phyloP scores from a whole-genome alignment of 805 yeast genomes.

The Ogataea thermomethanolica region DNA sequence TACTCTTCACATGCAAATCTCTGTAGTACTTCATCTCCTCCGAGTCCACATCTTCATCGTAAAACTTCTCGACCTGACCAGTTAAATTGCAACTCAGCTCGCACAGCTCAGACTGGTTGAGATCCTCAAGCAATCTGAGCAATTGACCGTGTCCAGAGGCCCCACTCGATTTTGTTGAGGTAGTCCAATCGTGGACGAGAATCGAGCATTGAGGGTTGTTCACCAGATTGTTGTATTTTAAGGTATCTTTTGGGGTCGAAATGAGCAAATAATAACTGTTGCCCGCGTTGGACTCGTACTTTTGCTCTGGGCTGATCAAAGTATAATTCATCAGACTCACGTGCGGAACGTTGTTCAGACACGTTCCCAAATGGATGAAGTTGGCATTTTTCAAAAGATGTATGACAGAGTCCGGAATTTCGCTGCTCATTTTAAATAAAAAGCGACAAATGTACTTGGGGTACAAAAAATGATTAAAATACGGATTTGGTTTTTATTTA shows the following conservation, averaged over 20 bases:
- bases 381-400: slow-evolving; percentile 55
- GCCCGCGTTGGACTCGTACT: slow-evolving; percentile 21
- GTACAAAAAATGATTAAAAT: not conserved
- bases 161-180: slow-evolving; percentile 32
- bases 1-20: slow-evolving; percentile 54
- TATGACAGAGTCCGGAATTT: slow-evolving; percentile 35
- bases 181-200: slow-evolving; percentile 87
- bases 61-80: slow-evolving; percentile 59
- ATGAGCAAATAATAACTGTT: slow-evolving; percentile 53
- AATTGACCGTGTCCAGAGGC: slow-evolving; percentile 29
- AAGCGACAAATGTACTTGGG: not conserved
- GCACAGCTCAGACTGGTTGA: slow-evolving; percentile 77
- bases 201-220: slow-evolving; percentile 77
- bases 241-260: slow-evolving; percentile 68
- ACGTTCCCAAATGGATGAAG: slow-evolving; percentile 83
- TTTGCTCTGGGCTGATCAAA: slow-evolving; percentile 44
- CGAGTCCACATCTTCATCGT: slow-evolving; percentile 36
- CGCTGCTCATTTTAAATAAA: slow-evolving; percentile 13
- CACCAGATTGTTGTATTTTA: slow-evolving; percentile 66
- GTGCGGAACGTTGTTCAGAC: slow-evolving; percentile 65
- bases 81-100: slow-evolving; percentile 78
- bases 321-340: slow-evolving; percentile 91
- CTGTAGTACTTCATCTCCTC: slow-evolving; percentile 60
- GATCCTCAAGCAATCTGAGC: slow-evolving; percentile 60
- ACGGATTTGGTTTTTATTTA: not conserved